phyloP scores from a whole-genome alignment of 2,329 filamentous ascomycete genomes.

The Ceratocystis papillata region DNA sequence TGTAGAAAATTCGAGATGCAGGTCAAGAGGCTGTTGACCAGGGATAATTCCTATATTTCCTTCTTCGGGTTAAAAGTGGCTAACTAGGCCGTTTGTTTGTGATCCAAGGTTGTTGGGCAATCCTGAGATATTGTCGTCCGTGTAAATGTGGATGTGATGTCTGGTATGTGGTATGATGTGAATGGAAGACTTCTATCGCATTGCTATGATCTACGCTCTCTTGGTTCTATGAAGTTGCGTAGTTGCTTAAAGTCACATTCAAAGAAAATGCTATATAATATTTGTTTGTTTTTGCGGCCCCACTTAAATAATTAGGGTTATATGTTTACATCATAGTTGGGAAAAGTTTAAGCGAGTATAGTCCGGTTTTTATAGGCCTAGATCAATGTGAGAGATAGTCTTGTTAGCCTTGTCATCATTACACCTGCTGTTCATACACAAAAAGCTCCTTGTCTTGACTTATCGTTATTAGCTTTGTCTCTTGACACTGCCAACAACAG shows the following conservation, averaged over 20 bases:
- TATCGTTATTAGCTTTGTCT: background rate
- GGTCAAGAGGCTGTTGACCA: constrained; percentile 20
- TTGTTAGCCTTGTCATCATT: background rate
- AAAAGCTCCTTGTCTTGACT: background rate
- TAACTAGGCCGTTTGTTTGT: background rate
- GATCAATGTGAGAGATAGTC: background rate
- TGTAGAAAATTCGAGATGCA: constrained; percentile 16
- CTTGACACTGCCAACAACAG: background rate
- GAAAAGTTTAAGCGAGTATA: constrained; percentile 9
- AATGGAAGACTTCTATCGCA: background rate
- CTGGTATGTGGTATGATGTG: background rate
- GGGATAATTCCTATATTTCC: constrained; percentile 13
- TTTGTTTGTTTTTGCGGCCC: background rate
- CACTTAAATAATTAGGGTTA: background rate
- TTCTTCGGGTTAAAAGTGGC: constrained; percentile 20
- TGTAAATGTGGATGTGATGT: background rate
- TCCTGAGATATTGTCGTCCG: background rate
- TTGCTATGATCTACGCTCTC: background rate
- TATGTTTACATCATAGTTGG: background rate
- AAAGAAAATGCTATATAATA: constrained; percentile 8
- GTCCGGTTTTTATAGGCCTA: background rate
- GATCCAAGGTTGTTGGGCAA: background rate
- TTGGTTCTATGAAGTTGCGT: background rate
- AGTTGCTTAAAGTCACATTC: background rate
- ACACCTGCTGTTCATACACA: background rate